A percentile compares a stretch with the other conserved stretches of the same genome.
Evolutionary conservation across 129 eudicot species (phyloP).

Genomic region (Solidago caesia): DNA sequence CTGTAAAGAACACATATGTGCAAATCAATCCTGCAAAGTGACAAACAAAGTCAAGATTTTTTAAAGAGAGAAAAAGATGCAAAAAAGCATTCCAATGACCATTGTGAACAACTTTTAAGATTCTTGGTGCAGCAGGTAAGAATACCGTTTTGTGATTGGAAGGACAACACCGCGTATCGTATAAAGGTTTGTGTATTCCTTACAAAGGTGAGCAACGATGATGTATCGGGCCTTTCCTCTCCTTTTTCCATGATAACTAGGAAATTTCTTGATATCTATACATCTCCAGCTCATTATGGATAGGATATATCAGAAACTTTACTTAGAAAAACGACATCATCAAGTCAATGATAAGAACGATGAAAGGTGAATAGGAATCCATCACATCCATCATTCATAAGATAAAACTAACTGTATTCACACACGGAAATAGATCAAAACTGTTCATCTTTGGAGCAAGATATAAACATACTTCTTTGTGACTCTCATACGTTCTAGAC

Average conservation of each 20-base stretch:
- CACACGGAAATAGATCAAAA: conserved; percentile 3
- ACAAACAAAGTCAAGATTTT: conserved; percentile 37
- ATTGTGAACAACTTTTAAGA: conserved; percentile 23
- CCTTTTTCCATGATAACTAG: conserved; percentile 14
- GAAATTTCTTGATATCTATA: conserved; percentile 25
- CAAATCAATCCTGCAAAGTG: conserved; percentile 60
- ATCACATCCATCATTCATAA: conserved; percentile 19
- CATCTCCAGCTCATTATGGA: conserved; percentile 34
- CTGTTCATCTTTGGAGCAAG: neutral
- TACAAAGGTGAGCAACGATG: neutral
- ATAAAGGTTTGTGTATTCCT: conserved; percentile 10
- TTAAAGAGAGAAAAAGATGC: conserved; percentile 19
- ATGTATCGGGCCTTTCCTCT: neutral
- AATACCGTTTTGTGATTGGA: conserved; percentile 4
- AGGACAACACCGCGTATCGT: neutral
- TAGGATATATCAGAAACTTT: conserved; percentile 24
- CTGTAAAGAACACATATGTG: conserved; percentile 61
- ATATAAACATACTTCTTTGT: neutral
- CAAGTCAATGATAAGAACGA: conserved; percentile 33
- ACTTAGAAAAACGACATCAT: conserved; percentile 21
- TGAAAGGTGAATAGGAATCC: conserved; percentile 23
- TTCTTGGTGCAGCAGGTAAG: conserved; percentile 12
- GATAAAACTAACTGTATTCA: conserved; percentile 12
- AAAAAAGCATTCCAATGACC: conserved; percentile 22
- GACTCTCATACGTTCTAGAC: neutral